Evolutionary conservation across 208 protist genomes (phyloP).

Genomic region (Perkinsela sp.): DNA sequence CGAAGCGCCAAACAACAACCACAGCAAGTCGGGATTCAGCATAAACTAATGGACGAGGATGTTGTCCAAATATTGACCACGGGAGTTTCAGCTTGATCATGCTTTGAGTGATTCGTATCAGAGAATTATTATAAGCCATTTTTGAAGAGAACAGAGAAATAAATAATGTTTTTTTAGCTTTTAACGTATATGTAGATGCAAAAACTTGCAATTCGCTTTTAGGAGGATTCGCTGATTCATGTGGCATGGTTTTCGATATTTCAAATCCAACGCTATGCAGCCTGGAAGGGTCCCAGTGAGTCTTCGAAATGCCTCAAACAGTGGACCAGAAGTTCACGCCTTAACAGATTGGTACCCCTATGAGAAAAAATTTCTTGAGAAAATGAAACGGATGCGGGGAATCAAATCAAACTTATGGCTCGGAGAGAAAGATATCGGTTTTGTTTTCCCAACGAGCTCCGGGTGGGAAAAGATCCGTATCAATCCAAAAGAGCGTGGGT

Average conservation of each 20-base stretch:
- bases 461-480: neutral
- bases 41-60: slow-evolving; percentile 57
- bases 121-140: no score
- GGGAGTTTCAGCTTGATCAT: neutral
- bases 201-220: no score
- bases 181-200: no score
- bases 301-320: no score
- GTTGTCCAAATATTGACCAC: slow-evolving; percentile 35
- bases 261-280: no score
- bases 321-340: neutral
- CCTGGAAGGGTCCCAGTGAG: no score
- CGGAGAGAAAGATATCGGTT: neutral
- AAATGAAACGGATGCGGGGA: neutral
- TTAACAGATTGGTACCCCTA: neutral
- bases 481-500: neutral
- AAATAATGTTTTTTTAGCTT: no score
- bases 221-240: no score
- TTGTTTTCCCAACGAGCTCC: neutral
- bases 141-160: no score
- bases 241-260: no score
- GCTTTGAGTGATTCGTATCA: no score
- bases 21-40: slow-evolving; percentile 71
- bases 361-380: neutral
- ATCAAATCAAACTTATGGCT: neutral
- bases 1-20: slow-evolving; percentile 76